Percentiles rank a stretch among this genome's conserved stretches.
phyloP scores from a whole-genome alignment of 1,139 yeast genomes.

The Blastobotrys capitulatus region DNA sequence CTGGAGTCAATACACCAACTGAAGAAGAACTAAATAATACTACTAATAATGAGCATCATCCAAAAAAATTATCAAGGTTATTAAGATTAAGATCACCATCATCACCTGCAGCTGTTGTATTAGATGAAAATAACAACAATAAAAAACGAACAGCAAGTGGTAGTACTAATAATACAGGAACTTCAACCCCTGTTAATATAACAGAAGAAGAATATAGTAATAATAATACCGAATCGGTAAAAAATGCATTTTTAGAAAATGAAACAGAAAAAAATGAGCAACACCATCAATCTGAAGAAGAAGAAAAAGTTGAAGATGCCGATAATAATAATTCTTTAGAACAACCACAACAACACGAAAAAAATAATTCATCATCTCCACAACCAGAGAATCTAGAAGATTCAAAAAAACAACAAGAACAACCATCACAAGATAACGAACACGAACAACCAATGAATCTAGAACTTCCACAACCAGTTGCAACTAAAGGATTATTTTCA shows the following conservation, averaged over 20 bases:
- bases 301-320: neutral
- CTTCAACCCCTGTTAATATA: slow-evolving; percentile 16
- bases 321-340: neutral
- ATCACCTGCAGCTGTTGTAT: slow-evolving; percentile 23
- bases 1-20: neutral
- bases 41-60: slow-evolving; percentile 6
- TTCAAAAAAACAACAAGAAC: neutral
- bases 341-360: neutral
- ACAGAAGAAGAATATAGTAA: slow-evolving; percentile 11
- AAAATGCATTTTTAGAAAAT: neutral
- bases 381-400: slow-evolving; percentile 11
- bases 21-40: slow-evolving; percentile 10
- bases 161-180: slow-evolving; percentile 29
- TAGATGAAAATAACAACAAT: slow-evolving; percentile 10
- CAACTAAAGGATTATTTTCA: slow-evolving; percentile 39
- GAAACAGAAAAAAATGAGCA: neutral
- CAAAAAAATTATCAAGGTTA: slow-evolving; percentile 21
- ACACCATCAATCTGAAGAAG: neutral
- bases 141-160: slow-evolving; percentile 24
- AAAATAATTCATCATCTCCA: neutral
- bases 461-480: slow-evolving; percentile 13
- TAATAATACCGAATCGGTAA: neutral
- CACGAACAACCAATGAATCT: neutral
- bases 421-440: neutral
- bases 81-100: slow-evolving; percentile 40